phyloP scores from a whole-genome alignment of 108 stramenopile species.

The Parmales sp. region DNA sequence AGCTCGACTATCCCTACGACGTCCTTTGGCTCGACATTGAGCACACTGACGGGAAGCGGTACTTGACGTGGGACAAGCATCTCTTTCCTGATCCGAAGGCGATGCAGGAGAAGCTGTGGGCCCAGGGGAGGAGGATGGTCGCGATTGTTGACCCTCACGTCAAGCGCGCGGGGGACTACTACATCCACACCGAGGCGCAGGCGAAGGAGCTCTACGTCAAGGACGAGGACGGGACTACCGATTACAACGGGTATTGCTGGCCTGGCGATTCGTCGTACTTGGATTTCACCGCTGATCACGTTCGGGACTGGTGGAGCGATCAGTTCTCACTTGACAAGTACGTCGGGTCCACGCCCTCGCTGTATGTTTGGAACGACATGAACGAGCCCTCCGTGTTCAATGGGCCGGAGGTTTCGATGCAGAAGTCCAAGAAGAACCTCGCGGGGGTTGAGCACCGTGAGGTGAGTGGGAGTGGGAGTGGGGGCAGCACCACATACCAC shows the following conservation, averaged over 20 bases:
- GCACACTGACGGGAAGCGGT: slow-evolving; percentile 98
- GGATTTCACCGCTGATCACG: slow-evolving; percentile 86
- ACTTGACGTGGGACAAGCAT: slow-evolving; percentile 96
- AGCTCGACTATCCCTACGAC: slow-evolving; percentile 96
- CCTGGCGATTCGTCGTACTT: slow-evolving; percentile 95
- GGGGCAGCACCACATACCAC: too few species aligned
- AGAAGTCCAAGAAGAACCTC: slow-evolving; percentile 76
- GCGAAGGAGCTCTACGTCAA: slow-evolving; percentile 85
- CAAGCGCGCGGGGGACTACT: slow-evolving; percentile 83
- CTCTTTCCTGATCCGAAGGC: slow-evolving; percentile 80
- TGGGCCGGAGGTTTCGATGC: slow-evolving; percentile 97
- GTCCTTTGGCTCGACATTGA: slow-evolving; percentile 99
- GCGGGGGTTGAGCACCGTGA: slow-evolving; percentile 91
- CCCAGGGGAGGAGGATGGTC: slow-evolving; percentile 90
- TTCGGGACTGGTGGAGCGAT: slow-evolving; percentile 92
- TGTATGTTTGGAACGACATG: slow-evolving; percentile 98
- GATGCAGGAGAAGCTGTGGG: slow-evolving; percentile 84
- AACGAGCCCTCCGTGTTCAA: slow-evolving; percentile 99
- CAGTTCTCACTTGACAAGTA: slow-evolving; percentile 87
- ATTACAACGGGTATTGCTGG: slow-evolving; percentile 99
- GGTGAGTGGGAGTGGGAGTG: background rate
- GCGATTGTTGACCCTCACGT: slow-evolving; percentile 99
- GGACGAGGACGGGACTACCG: slow-evolving; percentile 73
- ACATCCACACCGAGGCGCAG: slow-evolving; percentile 90
- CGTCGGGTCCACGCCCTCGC: slow-evolving; percentile 69